Conservation (phyloP, 2,329 filamentous ascomycete species). For the Fusarium napiforme region DNA sequence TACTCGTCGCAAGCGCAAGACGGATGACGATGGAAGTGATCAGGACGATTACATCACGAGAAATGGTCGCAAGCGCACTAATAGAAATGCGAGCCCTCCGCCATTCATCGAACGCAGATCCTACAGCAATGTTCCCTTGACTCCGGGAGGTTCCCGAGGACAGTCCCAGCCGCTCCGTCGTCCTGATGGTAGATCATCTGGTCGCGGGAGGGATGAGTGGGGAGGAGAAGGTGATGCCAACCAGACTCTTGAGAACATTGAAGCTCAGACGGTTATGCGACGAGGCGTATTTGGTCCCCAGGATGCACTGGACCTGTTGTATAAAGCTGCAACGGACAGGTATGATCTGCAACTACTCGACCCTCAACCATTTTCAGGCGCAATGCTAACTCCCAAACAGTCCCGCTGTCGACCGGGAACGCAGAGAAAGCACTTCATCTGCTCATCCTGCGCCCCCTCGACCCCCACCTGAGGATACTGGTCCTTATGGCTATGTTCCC, state of each 20-base stretch:
- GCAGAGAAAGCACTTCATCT: slow-evolving; percentile 36
- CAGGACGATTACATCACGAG: slow-evolving; percentile 76
- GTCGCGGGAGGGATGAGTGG: slow-evolving; percentile 49
- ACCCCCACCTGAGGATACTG: slow-evolving; percentile 29
- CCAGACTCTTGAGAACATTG: slow-evolving; percentile 71
- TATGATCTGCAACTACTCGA: slow-evolving; percentile 46
- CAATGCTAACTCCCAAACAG: slow-evolving; percentile 27
- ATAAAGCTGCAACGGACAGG: slow-evolving; percentile 82
- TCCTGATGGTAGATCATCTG: slow-evolving; percentile 58
- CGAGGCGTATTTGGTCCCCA: slow-evolving; percentile 88
- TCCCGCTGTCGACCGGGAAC: slow-evolving; percentile 40
- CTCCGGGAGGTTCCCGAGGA: slow-evolving; percentile 73
- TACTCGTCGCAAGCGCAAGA: slow-evolving; percentile 91
- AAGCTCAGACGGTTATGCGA: slow-evolving; percentile 73
- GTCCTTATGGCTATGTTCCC: slow-evolving; percentile 34
- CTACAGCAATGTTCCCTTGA: slow-evolving; percentile 67
- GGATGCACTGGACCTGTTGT: slow-evolving; percentile 90
- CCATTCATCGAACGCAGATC: slow-evolving; percentile 56
- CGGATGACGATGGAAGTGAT: slow-evolving; percentile 64
- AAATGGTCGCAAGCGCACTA: slow-evolving; percentile 77
- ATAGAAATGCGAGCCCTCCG: slow-evolving; percentile 59
- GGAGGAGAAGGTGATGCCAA: slow-evolving; percentile 64
- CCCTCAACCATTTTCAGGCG: not conserved
- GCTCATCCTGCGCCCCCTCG: slow-evolving; percentile 28
- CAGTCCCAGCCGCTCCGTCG: slow-evolving; percentile 73